Conservation (phyloP, 176 grass and related monocot genomes). For the Cenchrus americanus region DNA sequence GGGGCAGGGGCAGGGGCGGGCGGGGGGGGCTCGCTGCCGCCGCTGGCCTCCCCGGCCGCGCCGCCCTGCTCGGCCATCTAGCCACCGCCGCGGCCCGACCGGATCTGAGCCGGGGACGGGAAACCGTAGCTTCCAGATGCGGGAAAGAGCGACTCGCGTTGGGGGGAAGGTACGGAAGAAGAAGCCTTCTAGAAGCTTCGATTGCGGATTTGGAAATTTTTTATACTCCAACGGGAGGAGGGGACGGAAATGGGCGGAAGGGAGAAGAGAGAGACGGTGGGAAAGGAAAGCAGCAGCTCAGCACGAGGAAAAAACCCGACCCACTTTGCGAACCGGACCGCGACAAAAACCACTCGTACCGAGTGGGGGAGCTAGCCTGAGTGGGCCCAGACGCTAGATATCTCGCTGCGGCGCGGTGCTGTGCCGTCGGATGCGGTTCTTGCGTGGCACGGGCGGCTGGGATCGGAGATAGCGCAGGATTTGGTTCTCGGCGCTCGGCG, state of each 20-base stretch:
- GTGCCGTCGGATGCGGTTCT: constrained; percentile 24
- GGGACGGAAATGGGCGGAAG: background rate
- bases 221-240: constrained; percentile 50
- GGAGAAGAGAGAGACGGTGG: background rate
- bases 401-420: background rate
- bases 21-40: constrained; percentile 17
- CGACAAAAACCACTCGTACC: constrained; percentile 50
- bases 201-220: constrained; percentile 46
- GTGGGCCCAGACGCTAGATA: constrained; percentile 5
- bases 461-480: background rate
- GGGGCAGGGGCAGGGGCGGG: background rate
- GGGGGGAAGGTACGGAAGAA: constrained; percentile 51
- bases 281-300: background rate
- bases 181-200: constrained; percentile 78
- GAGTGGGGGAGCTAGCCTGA: constrained; percentile 3
- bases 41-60: background rate
- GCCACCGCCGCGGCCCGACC: constrained; percentile 25
- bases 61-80: constrained; percentile 51
- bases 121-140: constrained; percentile 41
- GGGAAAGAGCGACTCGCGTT: background rate
- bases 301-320: constrained; percentile 19
- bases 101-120: constrained; percentile 37
- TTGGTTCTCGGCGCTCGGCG: background rate
- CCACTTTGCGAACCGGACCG: constrained; percentile 25
- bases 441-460: background rate